Percentiles rank a stretch among this genome's conserved stretches.
These are phyloP conservation scores for Coemansia erecta DNA, from an alignment of 192 early-diverging fungal genomes.

Conservation along the genomic window DNA sequence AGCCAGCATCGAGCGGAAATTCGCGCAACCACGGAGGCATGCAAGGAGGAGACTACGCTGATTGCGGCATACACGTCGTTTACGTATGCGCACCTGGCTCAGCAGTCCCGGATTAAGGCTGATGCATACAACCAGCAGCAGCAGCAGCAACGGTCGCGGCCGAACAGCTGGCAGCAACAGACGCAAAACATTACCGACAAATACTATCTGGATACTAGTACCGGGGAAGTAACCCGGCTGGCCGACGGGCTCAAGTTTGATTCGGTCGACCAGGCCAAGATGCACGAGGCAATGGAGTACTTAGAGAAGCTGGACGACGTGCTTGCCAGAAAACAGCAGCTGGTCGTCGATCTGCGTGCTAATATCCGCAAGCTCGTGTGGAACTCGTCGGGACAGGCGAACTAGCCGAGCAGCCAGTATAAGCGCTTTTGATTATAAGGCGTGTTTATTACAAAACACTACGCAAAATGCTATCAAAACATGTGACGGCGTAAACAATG, in stretches of 20 bases:
- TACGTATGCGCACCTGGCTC: slow-evolving; percentile 33
- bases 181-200: slow-evolving; percentile 37
- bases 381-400: neutral
- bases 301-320: slow-evolving; percentile 59
- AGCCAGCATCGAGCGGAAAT: slow-evolving; percentile 66
- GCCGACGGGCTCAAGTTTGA: slow-evolving; percentile 39
- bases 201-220: slow-evolving; percentile 35
- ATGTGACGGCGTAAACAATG: too few relatives aligned
- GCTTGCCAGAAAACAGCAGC: slow-evolving; percentile 57
- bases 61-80: slow-evolving; percentile 45
- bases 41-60: slow-evolving; percentile 63
- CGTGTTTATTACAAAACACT: too few relatives aligned
- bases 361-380: slow-evolving; percentile 43
- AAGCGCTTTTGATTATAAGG: too few relatives aligned
- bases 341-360: slow-evolving; percentile 48
- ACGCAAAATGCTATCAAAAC: too few relatives aligned
- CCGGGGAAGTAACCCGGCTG: slow-evolving; percentile 37
- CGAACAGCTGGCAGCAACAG: slow-evolving; percentile 44
- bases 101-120: slow-evolving; percentile 26
- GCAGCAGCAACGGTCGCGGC: slow-evolving; percentile 3
- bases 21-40: slow-evolving; percentile 59
- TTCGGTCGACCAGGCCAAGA: slow-evolving; percentile 56
- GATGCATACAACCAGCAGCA: neutral
- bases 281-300: slow-evolving; percentile 64
- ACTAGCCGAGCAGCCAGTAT: neutral